Percentiles rank a stretch among this genome's conserved stretches.
phyloP scores from a whole-genome alignment of 2,329 filamentous ascomycete species.

The Phoma sp. region DNA sequence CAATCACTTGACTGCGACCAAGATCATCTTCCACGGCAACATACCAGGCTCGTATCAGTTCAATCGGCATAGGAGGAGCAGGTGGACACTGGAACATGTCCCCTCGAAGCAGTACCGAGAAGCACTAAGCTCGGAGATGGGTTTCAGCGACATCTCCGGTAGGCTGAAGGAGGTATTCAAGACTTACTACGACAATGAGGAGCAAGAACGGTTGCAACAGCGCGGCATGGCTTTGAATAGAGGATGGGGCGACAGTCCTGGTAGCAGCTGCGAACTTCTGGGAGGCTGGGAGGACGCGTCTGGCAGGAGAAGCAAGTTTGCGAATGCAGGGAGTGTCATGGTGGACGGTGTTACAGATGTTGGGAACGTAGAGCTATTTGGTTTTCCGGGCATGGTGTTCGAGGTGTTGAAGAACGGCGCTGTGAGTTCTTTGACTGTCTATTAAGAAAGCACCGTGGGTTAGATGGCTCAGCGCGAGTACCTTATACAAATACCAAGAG shows the following conservation, averaged over 20 bases:
- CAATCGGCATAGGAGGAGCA: conserved; percentile 87
- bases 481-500: background rate
- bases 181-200: conserved; percentile 64
- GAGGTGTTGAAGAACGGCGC: conserved; percentile 93
- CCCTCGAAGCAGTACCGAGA: conserved; percentile 52
- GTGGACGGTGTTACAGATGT: conserved; percentile 58
- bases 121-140: conserved; percentile 74
- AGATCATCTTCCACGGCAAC: conserved; percentile 92
- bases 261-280: conserved; percentile 77
- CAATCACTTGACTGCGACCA: conserved; percentile 82
- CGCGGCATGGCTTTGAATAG: conserved; percentile 83
- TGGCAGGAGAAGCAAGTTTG: conserved; percentile 44
- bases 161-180: conserved; percentile 74
- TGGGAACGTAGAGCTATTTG: conserved; percentile 84
- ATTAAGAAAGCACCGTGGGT: conserved; percentile 57
- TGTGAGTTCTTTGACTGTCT: conserved; percentile 88
- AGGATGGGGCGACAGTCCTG: conserved; percentile 89
- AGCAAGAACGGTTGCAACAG: conserved; percentile 61
- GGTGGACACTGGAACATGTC: conserved; percentile 74
- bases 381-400: conserved; percentile 92
- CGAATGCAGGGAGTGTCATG: conserved; percentile 45
- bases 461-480: background rate
- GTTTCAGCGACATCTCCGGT: conserved; percentile 64
- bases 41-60: conserved; percentile 96
- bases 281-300: conserved; percentile 72